Base-by-base conservation (phyloP, 1,139 yeast species). In the Candida sanyaensis region DNA sequence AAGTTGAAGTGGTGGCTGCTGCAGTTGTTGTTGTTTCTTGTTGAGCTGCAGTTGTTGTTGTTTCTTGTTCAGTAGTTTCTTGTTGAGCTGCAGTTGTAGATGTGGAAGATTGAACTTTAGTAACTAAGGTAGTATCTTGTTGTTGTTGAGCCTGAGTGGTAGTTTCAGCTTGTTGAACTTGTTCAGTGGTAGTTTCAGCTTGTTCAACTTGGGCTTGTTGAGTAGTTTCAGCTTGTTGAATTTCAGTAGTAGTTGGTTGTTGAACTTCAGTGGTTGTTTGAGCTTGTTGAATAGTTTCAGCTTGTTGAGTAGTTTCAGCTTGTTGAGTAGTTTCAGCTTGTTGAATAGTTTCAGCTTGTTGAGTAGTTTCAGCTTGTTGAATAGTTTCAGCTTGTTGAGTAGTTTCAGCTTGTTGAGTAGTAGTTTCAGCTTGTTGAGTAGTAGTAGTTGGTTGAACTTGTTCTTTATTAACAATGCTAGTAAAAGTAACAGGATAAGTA, bases 261-360 rank as follows among this genome's bases (percentile, higher is more conserved):
- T 11, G 28, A 12, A 38, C 10, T 37, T 42, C 13, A 29, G 54
- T 37, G 10, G 49, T 33, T 24, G 41, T 40, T n/a, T n/a, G n/a
- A 13, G 43, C 51, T 37, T 39, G 48, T 32, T 12, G 36, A n/a
- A n/a, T 37, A 11, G 49, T 33, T 23, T 42, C 41, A 13, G 44
- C 51, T 37, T 39, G 48, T 32, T n/a, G 36, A n/a, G n/a, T n/a
- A n/a, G n/a, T n/a, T n/a, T n/a, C n/a, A n/a, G n/a, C n/a, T 32
- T 32, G 33, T 30, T 30, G 11, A 30, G 33, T 30, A 30, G 33
- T 30, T 27, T 54, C 21, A 31, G 56, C 24, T n/a, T n/a, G n/a
- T n/a, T n/a, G n/a, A n/a, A n/a, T 61, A 11, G 68, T 17, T 17
- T 26, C 60, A 52, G 57, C 56, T 7, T 71, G 61, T 13, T 66